Conservation (phyloP, 768 basidiomycete genomes). For the Termitomyces titanicus region DNA sequence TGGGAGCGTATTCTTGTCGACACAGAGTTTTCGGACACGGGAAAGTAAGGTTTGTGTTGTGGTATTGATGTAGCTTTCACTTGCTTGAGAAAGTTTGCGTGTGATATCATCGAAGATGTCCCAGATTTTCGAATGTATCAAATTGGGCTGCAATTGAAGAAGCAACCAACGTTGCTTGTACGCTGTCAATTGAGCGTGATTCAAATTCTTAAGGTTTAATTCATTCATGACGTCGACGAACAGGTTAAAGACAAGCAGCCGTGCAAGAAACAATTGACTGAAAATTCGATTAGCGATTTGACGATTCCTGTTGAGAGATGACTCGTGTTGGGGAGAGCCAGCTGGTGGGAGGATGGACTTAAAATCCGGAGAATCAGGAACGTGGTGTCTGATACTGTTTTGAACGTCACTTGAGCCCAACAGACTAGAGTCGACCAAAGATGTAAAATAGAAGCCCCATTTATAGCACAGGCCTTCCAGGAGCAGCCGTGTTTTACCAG, state of each 20-base stretch:
- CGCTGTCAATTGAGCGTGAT: conserved; percentile 12
- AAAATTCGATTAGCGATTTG: conserved; percentile 34
- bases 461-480: conserved; percentile 40
- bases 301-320: conserved; percentile 29
- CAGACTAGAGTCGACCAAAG: conserved; percentile 37
- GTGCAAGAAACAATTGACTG: conserved; percentile 36
- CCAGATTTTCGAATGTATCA: conserved; percentile 32
- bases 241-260: conserved; percentile 35
- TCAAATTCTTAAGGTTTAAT: background rate
- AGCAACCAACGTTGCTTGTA: conserved; percentile 37
- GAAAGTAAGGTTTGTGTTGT: conserved; percentile 29
- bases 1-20: conserved; percentile 2
- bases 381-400: conserved; percentile 33
- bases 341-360: conserved; percentile 26
- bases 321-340: conserved; percentile 28
- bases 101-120: conserved; percentile 40
- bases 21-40: conserved; percentile 26
- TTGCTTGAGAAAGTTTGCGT: conserved; percentile 27
- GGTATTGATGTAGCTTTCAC: conserved; percentile 32
- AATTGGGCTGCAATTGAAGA: conserved; percentile 37
- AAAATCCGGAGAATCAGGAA: conserved; percentile 33
- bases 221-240: conserved; percentile 32
- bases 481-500: conserved; percentile 41
- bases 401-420: conserved; percentile 43
- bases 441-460: conserved; percentile 49